Conservation (phyloP, 371 early-diverging fungal species). For the Rhizopus stolonifer region DNA sequence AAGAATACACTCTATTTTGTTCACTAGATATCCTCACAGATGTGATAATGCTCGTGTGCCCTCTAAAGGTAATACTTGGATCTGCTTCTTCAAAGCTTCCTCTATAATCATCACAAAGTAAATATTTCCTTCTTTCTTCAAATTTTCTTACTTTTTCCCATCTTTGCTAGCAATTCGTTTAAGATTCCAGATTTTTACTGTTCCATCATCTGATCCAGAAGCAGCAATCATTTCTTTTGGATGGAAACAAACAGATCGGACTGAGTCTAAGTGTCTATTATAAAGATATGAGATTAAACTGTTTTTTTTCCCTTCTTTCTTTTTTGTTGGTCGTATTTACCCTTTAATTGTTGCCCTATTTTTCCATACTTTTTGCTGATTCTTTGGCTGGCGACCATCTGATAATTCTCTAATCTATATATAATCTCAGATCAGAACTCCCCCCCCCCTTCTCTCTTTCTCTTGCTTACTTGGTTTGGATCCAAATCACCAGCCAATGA, state of each 20-base stretch:
- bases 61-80: conserved; percentile 77
- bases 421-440: not conserved
- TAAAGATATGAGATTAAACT: not conserved
- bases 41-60: conserved; percentile 74
- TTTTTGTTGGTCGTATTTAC: too few species aligned
- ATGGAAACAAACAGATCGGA: conserved; percentile 74
- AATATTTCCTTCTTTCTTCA: conserved; percentile 29
- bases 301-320: not conserved
- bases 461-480: conserved; percentile 30
- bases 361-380: conserved; percentile 58
- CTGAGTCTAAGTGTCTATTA: conserved; percentile 77
- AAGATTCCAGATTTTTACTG: conserved; percentile 78
- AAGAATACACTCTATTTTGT: conserved; percentile 66
- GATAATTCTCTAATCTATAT: conserved; percentile 25
- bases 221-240: conserved; percentile 60
- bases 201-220: conserved; percentile 84
- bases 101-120: conserved; percentile 6
- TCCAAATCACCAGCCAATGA: conserved; percentile 33
- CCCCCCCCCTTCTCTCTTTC: not conserved
- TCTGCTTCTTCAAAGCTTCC: conserved; percentile 60
- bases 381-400: conserved; percentile 19
- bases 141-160: conserved; percentile 34
- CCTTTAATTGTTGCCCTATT: conserved; percentile 59
- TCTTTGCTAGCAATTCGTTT: conserved; percentile 40
- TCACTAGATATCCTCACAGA: conserved; percentile 64